Conservation (phyloP, 805 yeast species). For the Teunomyces barrocoloradensis region DNA sequence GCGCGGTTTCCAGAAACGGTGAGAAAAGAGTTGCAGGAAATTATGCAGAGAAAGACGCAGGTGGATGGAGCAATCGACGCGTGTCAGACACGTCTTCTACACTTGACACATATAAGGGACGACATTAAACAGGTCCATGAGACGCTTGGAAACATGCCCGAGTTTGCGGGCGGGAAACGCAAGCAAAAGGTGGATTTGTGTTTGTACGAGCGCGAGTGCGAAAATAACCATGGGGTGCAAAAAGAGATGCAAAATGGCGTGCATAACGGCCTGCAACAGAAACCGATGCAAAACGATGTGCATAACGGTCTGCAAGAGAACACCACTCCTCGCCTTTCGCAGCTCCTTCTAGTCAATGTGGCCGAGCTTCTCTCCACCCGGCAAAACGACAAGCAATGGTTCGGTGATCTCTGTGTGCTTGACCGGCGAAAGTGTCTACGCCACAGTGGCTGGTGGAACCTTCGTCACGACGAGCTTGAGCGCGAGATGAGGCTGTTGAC, state of each 20-base stretch:
- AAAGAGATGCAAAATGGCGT: too few species aligned
- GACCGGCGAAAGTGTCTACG: conserved; percentile 57
- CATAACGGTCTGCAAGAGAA: too few species aligned
- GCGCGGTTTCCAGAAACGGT: conserved; percentile 18
- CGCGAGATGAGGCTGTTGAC: conserved; percentile 34
- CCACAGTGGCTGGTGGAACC: conserved; percentile 52
- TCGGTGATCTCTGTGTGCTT: conserved; percentile 38
- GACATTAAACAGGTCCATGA: conserved; percentile 39
- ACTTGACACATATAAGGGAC: conserved; percentile 16
- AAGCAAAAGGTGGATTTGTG: conserved; percentile 45
- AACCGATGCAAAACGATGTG: too few species aligned
- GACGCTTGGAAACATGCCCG: conserved; percentile 4
- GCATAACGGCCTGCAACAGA: too few species aligned
- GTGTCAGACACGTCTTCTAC: neutral
- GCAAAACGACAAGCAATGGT: too few species aligned
- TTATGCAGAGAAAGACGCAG: conserved; percentile 16
- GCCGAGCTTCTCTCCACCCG: neutral
- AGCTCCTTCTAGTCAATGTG: neutral
- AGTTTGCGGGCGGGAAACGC: conserved; percentile 12
- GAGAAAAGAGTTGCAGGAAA: conserved; percentile 15
- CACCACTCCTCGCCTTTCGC: too few species aligned
- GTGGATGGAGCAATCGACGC: conserved; percentile 12
- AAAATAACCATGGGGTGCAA: too few species aligned
- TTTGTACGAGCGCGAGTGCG: conserved; percentile 40
- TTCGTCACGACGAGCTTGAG: conserved; percentile 31